Evolutionary conservation across 116 monocot species (phyloP).

Genomic region (Zostera marina): DNA sequence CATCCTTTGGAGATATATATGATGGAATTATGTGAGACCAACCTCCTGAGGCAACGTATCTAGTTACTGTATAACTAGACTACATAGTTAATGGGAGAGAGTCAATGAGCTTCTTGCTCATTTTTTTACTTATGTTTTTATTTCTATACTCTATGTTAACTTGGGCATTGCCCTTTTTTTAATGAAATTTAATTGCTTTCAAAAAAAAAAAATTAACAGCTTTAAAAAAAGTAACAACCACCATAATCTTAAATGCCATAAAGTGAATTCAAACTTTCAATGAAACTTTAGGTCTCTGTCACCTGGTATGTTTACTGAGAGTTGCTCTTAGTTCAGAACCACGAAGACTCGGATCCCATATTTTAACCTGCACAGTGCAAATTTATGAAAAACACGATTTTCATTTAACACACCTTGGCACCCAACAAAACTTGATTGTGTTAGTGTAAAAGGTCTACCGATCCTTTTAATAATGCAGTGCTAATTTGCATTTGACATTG

Average conservation of each 20-base stretch:
- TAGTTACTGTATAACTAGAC: no score
- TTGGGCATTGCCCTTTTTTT: no score
- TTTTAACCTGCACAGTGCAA: slow-evolving; percentile 86
- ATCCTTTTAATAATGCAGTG: neutral
- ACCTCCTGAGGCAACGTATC: no score
- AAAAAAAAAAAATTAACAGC: no score
- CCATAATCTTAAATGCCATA: neutral
- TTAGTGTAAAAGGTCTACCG: neutral
- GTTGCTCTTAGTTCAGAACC: slow-evolving; percentile 91
- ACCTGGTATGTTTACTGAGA: slow-evolving; percentile 82
- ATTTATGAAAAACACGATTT: neutral
- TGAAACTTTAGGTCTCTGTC: neutral
- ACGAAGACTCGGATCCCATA: slow-evolving; percentile 94
- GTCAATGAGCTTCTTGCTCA: no score
- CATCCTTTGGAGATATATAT: no score
- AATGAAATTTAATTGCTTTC: no score
- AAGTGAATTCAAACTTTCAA: neutral
- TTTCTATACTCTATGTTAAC: no score
- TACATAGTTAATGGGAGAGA: neutral
- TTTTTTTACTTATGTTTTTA: no score
- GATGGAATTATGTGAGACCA: no score
- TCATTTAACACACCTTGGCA: neutral
- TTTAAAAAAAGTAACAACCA: neutral
- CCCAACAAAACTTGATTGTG: neutral
- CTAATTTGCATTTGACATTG: neutral